Base-by-base conservation (phyloP, 306 rosid species). In the Citrullus amarus region DNA sequence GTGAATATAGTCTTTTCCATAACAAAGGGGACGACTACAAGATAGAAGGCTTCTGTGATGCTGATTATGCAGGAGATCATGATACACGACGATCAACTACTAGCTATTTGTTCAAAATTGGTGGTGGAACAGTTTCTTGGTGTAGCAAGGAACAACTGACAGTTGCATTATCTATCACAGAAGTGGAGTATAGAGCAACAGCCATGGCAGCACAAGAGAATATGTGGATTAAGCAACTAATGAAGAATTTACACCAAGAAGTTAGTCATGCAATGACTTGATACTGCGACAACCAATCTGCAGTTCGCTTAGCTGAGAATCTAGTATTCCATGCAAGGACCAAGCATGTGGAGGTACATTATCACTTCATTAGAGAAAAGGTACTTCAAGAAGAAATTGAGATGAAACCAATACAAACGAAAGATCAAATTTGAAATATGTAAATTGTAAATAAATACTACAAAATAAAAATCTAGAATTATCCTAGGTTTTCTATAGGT, bases 21-120 rank as follows among this genome's bases (percentile, higher is more conserved):
- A 78, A 63, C 30, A 82, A 22, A 63, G 75, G 65, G 0, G 51
- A 68, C 32, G 67, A 73, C 5, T 60, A 15, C 50, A 80, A 80
- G 20, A 5, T 61, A 16, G 62, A 6, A 28, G 10, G 79, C 6
- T 80, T 16, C 2, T 66, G 3, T 16, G 77, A 76, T 81, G 77
- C 12, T 67, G 20, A 79, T 32, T 79, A 79, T 74, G 57, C 14
- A 15, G 69, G 55, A 38, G 80, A 82, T 30, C 71, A 79, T 39
- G 54, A 72, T 28, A 68, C 81, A 0, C 7, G 6, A 5, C 3
- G 46, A 8, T 76, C 53, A 57, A 65, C 53, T 2, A 81, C 10
- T 12, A 51, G 69, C 0, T 81, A 51, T 30, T 28, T 62, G 39
- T 80, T 80, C 30, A 74, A 20, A 5, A 11, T 80, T 12, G 79